phyloP scores from a whole-genome alignment of 2,329 filamentous ascomycete species.

The Penicillium sumatraense region DNA sequence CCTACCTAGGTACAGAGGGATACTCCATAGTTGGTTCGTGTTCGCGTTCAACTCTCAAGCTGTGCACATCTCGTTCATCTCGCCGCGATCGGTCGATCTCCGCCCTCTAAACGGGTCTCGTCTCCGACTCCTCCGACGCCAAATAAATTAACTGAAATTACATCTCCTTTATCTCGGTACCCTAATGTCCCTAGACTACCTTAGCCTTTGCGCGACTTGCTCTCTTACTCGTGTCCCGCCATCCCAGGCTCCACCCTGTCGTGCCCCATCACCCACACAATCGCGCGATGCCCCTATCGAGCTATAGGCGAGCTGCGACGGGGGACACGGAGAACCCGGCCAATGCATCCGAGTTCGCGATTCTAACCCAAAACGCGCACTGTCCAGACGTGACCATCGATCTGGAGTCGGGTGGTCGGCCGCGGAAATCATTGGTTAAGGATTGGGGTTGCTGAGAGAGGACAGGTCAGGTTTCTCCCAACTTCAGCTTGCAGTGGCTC shows the following conservation, averaged over 20 bases:
- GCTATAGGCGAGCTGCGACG: neutral
- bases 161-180: neutral
- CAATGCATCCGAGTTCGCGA: neutral
- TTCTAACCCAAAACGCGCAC: neutral
- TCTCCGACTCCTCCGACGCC: neutral
- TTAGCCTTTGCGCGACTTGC: neutral
- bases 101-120: neutral
- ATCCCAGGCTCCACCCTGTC: neutral
- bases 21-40: too few relatives aligned
- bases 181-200: neutral
- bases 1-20: too few relatives aligned
- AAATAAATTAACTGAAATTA: slow-evolving; percentile 3
- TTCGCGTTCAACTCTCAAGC: neutral
- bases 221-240: neutral
- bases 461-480: neutral
- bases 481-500: neutral
- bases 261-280: neutral
- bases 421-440: neutral
- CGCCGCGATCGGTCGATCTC: neutral
- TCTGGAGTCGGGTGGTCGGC: neutral
- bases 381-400: neutral
- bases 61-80: slow-evolving; percentile 1
- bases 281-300: neutral
- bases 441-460: neutral
- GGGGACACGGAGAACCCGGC: neutral